phyloP scores from a whole-genome alignment of 306 rosid species.

The cucumber (Cucumis sativus) region Cucumber_9930_V3 NC_026660.2:23179001-23179500 shows the following conservation, averaged over 20 bases:
- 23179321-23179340: not conserved
- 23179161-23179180: constrained; percentile 71
- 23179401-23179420: constrained; percentile 88
- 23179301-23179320: constrained; percentile 43
- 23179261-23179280: constrained; percentile 86
- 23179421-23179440: constrained; percentile 95
- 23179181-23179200: constrained; percentile 76
- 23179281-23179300: constrained; percentile 77
- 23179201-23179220: constrained; percentile 88
- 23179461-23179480: constrained; percentile 72
- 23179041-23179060: not conserved
- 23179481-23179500: constrained; percentile 78
- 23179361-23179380: not conserved
- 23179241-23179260: constrained; percentile 47
- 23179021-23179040: not conserved
- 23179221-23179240: constrained; percentile 80
- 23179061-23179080: not conserved
- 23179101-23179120: constrained; percentile 58
- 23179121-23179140: constrained; percentile 81
- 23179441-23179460: constrained; percentile 84
- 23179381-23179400: constrained; percentile 54
- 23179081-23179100: not conserved
- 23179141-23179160: constrained; percentile 86
- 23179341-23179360: not conserved
- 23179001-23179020: not conserved